phyloP scores from a whole-genome alignment of 2,329 filamentous ascomycete species.

The Ascochyta rabiei region DNA sequence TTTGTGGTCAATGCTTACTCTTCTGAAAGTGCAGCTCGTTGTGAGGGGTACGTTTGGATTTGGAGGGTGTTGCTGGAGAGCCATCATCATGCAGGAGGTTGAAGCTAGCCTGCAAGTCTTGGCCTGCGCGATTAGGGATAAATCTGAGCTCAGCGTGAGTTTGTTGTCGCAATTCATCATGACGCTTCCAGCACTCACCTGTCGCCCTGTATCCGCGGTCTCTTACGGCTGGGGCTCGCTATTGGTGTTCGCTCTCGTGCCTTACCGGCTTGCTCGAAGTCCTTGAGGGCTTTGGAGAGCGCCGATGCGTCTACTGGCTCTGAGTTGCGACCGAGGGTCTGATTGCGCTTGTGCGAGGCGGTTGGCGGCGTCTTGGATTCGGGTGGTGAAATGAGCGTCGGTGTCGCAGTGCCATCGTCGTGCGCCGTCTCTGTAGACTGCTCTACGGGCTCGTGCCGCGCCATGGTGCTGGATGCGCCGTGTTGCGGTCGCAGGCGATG shows the following conservation, averaged over 20 bases:
- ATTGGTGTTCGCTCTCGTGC: slow-evolving; percentile 66
- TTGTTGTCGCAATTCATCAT: not conserved
- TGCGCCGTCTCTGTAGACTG: slow-evolving; percentile 25
- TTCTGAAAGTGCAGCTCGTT: slow-evolving; percentile 93
- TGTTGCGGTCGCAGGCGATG: slow-evolving; percentile 5
- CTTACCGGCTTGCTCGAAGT: slow-evolving; percentile 65
- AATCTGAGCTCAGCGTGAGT: slow-evolving; percentile 65
- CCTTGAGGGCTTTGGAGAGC: slow-evolving; percentile 65
- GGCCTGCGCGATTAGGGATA: slow-evolving; percentile 90
- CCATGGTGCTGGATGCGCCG: slow-evolving; percentile 27
- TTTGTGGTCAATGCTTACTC: slow-evolving; percentile 54
- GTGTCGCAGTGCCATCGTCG: slow-evolving; percentile 48
- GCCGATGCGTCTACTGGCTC: slow-evolving; percentile 65
- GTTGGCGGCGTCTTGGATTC: slow-evolving; percentile 67
- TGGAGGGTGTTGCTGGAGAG: slow-evolving; percentile 88
- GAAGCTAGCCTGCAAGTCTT: slow-evolving; percentile 92
- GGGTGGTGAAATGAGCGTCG: slow-evolving; percentile 60
- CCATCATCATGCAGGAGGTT: slow-evolving; percentile 90
- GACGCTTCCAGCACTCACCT: slow-evolving; percentile 35
- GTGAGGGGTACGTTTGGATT: slow-evolving; percentile 80
- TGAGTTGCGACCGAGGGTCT: slow-evolving; percentile 48
- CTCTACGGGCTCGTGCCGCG: slow-evolving; percentile 22
- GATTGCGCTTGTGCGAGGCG: slow-evolving; percentile 56
- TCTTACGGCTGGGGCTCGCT: slow-evolving; percentile 71
- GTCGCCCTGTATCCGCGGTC: slow-evolving; percentile 68